phyloP scores from a whole-genome alignment of 257 asterid genomes.

The Scutellaria baicalensis region DNA sequence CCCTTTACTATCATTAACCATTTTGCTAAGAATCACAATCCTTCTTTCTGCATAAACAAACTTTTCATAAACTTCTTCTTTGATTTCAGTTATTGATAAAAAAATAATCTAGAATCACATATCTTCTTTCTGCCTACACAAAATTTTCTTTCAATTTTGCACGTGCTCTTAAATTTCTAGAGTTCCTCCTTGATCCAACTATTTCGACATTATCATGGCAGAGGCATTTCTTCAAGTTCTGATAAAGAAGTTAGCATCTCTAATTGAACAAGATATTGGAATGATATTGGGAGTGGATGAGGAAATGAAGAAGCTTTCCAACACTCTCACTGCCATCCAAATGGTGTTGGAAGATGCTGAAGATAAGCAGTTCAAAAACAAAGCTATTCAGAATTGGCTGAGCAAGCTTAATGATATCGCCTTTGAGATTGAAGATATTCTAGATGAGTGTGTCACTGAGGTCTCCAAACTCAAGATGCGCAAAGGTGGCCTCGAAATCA shows the following conservation, averaged over 20 bases:
- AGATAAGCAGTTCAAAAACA: not conserved
- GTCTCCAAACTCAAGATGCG: not conserved
- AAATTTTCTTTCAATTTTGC: no score
- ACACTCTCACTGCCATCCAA: constrained; percentile 15
- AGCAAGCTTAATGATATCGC: not conserved
- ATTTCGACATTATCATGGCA: not conserved
- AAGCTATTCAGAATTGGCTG: not conserved
- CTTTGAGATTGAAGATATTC: not conserved
- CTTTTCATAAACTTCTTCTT: no score
- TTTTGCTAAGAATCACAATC: no score
- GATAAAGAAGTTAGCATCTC: not conserved
- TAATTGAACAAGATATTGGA: not conserved
- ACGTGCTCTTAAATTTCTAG: no score
- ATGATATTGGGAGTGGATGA: not conserved
- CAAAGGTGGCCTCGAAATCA: not conserved
- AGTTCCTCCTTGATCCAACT: no score
- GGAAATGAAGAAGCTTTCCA: constrained; percentile 10
- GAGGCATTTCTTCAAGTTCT: not conserved
- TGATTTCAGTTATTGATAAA: no score
- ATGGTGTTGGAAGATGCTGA: not conserved
- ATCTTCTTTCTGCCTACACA: no score
- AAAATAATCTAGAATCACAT: no score
- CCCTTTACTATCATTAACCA: no score
- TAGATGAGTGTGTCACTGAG: not conserved
- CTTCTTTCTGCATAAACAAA: no score